phyloP scores from a whole-genome alignment of 148 eudicot species.

The Rhododendron ferrugineum region DNA sequence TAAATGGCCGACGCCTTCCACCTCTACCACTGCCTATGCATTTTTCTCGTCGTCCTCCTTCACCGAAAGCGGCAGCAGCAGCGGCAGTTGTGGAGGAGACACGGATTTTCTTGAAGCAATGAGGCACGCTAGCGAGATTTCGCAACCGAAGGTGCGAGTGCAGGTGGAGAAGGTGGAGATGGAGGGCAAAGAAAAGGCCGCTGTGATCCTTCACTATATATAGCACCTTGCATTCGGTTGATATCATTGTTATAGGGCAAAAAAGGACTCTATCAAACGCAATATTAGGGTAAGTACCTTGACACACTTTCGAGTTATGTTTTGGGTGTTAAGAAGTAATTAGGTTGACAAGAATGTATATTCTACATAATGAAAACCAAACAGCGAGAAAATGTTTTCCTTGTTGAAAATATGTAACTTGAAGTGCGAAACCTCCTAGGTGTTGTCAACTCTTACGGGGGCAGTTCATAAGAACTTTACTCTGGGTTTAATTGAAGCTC shows the following conservation, averaged over 20 bases:
- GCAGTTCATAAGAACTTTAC: no score
- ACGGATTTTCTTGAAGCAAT: slow-evolving; percentile 41
- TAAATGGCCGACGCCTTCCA: slow-evolving; percentile 14
- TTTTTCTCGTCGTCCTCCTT: background rate
- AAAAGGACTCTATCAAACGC: slow-evolving; percentile 33
- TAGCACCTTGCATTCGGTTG: slow-evolving; percentile 25
- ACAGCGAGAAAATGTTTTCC: background rate
- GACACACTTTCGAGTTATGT: background rate
- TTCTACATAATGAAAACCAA: background rate
- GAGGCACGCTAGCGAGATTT: slow-evolving; percentile 41
- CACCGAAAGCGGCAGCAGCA: background rate
- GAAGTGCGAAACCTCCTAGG: background rate
- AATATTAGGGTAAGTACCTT: slow-evolving; percentile 41
- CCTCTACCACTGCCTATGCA: background rate
- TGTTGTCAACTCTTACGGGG: background rate
- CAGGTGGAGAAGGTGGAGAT: slow-evolving; percentile 34
- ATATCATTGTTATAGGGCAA: slow-evolving; percentile 55
- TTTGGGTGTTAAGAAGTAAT: background rate
- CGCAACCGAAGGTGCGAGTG: slow-evolving; percentile 33
- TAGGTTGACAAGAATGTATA: background rate
- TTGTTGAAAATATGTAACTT: background rate
- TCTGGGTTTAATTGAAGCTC: background rate
- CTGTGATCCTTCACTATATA: slow-evolving; percentile 28
- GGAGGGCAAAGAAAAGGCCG: slow-evolving; percentile 49
- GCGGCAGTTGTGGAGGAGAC: slow-evolving; percentile 19